Evolutionary conservation across 2,329 filamentous ascomycete genomes (phyloP).

Genomic region (Fusarium sp.): DNA sequence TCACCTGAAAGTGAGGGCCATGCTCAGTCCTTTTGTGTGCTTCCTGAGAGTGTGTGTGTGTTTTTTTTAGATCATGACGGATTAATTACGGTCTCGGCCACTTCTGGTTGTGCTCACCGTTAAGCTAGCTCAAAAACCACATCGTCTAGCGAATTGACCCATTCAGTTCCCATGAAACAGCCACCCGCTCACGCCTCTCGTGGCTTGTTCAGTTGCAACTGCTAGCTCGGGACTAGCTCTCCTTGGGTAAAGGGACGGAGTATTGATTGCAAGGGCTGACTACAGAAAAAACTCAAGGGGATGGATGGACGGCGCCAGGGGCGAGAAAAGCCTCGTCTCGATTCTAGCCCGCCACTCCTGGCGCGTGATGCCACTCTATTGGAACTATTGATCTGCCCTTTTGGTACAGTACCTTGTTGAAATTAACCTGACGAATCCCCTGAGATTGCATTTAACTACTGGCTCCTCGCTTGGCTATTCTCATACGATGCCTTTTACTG

Average conservation of each 20-base stretch:
- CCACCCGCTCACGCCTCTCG: conserved; percentile 26
- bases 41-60: background rate
- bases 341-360: conserved; percentile 32
- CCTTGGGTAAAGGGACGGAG: background rate
- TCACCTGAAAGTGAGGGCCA: conserved; percentile 13
- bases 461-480: conserved; percentile 1
- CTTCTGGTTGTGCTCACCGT: conserved; percentile 31
- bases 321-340: conserved; percentile 6
- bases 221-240: background rate
- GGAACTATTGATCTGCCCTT: conserved; percentile 25
- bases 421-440: background rate
- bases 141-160: conserved; percentile 2
- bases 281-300: conserved; percentile 7
- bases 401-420: conserved; percentile 1
- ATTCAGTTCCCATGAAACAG: conserved; percentile 27
- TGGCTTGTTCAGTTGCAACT: background rate
- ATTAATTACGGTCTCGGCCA: conserved; percentile 35
- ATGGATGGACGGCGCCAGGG: background rate
- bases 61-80: conserved; percentile 39
- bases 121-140: conserved; percentile 16
- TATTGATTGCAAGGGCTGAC: background rate
- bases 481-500: conserved; percentile 5
- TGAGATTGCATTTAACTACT: background rate
- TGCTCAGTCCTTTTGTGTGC: background rate
- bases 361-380: conserved; percentile 30